phyloP scores from a whole-genome alignment of 2,329 filamentous ascomycete species.

The Myrmaecium sp. region DNA sequence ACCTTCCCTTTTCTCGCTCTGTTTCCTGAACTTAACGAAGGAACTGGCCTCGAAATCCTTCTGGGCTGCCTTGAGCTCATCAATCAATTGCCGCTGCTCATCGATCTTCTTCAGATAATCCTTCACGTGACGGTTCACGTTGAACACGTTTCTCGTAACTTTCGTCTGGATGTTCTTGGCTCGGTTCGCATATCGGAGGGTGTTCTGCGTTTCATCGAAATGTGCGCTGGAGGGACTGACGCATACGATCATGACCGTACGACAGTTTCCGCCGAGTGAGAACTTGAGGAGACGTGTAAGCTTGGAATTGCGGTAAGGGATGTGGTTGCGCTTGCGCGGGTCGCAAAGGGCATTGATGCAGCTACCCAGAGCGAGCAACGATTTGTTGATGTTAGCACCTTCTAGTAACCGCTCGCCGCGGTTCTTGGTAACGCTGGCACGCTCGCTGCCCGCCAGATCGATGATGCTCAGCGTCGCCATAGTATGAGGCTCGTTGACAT shows the following conservation, averaged over 20 bases:
- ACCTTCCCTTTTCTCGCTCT: slow-evolving; percentile 65
- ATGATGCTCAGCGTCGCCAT: slow-evolving; percentile 98
- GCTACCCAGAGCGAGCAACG: slow-evolving; percentile 78
- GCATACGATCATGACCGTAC: slow-evolving; percentile 99
- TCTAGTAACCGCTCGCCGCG: slow-evolving; percentile 79
- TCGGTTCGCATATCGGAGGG: slow-evolving; percentile 86
- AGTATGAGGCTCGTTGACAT: slow-evolving; percentile 84
- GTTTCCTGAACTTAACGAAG: slow-evolving; percentile 80
- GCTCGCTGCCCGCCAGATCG: slow-evolving; percentile 87
- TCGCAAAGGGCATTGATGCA: slow-evolving; percentile 98
- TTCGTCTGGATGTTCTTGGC: slow-evolving; percentile 99
- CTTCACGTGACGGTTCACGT: slow-evolving; percentile 97
- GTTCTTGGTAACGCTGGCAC: slow-evolving; percentile 93
- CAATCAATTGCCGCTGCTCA: slow-evolving; percentile 93
- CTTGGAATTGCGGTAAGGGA: slow-evolving; percentile 96
- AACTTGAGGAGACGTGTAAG: slow-evolving; percentile 92
- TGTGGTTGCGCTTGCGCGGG: slow-evolving; percentile 75
- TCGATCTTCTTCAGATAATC: slow-evolving; percentile 99
- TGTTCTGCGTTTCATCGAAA: slow-evolving; percentile 97
- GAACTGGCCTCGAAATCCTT: slow-evolving; percentile 71
- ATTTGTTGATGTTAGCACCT: slow-evolving; percentile 99
- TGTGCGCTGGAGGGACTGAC: slow-evolving; percentile 92
- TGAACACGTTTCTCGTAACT: slow-evolving; percentile 97
- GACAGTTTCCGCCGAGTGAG: slow-evolving; percentile 92
- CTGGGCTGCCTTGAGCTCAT: slow-evolving; percentile 83